Conservation (phyloP, 1,284 basidiomycete genomes). For the Singerocomus rubriflavus region DNA sequence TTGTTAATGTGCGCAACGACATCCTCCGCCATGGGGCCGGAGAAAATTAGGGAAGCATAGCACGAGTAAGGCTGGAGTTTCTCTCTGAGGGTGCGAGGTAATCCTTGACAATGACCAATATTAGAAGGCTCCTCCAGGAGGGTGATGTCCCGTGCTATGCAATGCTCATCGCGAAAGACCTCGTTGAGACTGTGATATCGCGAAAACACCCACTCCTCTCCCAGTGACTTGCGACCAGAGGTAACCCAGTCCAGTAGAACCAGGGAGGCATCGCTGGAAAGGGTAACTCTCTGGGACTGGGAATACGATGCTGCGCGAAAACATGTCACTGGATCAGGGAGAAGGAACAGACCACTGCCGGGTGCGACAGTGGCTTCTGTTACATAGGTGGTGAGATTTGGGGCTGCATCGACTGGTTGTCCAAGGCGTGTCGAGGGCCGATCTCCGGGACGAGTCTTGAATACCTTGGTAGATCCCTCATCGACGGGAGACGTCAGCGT, state of each 20-base stretch:
- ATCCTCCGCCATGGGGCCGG: conserved; percentile 54
- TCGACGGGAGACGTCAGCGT: conserved; percentile 1
- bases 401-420: conserved; percentile 20
- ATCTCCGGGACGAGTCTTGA: conserved; percentile 65
- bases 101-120: conserved; percentile 26
- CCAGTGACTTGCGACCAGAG: conserved; percentile 73
- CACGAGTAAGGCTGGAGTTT: conserved; percentile 76
- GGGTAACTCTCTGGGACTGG: conserved; percentile 73
- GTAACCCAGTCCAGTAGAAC: conserved; percentile 90
- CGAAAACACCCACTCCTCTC: conserved; percentile 89
- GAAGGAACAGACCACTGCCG: conserved; percentile 62
- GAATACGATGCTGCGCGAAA: conserved; percentile 81
- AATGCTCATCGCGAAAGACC: conserved; percentile 60
- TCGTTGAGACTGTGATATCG: conserved; percentile 87
- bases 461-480: conserved; percentile 93
- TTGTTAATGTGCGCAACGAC: conserved; percentile 45
- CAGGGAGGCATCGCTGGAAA: conserved; percentile 58
- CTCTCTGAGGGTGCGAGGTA: conserved; percentile 49
- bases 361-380: conserved; percentile 55
- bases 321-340: conserved; percentile 93
- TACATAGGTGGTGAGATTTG: conserved; percentile 44
- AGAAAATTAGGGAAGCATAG: conserved; percentile 79
- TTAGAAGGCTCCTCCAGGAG: conserved; percentile 56
- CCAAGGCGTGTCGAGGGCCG: conserved; percentile 38
- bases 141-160: conserved; percentile 73